These are phyloP conservation scores for Ceratocystis papillata DNA, from an alignment of 2,329 filamentous ascomycete genomes.

Conservation along the genomic window DNA sequence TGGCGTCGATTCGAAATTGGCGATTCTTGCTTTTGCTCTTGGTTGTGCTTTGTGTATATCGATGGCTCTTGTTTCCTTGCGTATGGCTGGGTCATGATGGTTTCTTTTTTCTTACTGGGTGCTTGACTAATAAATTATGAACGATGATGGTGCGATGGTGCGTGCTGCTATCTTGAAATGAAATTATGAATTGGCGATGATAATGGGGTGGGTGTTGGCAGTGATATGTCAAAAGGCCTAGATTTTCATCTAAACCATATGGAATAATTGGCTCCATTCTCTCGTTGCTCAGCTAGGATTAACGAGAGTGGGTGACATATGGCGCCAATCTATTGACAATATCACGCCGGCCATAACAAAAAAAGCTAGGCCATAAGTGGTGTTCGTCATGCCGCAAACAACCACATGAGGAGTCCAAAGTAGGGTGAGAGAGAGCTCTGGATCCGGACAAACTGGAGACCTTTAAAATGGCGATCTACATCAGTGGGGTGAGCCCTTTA, in stretches of 20 bases:
- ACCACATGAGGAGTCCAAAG: neutral
- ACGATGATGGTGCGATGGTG: neutral
- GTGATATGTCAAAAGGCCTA: neutral
- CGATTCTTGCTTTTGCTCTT: neutral
- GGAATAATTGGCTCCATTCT: neutral
- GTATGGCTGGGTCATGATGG: neutral
- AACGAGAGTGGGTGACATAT: neutral
- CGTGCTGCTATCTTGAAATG: neutral
- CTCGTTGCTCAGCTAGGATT: neutral
- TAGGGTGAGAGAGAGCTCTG: constrained; percentile 2
- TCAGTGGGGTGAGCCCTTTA: constrained; percentile 16
- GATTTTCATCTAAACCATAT: neutral
- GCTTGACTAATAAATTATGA: neutral
- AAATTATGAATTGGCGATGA: neutral
- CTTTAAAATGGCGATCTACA: constrained; percentile 20
- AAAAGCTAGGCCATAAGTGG: neutral
- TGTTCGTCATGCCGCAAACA: constrained; percentile 14
- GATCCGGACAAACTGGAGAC: constrained; percentile 18
- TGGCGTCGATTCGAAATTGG: too few species aligned
- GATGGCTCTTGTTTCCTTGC: neutral
- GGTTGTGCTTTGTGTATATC: neutral
- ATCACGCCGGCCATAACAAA: neutral
- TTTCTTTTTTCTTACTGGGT: neutral
- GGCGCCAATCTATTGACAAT: neutral
- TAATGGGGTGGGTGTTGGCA: neutral